These are phyloP conservation scores for Volvariella volvacea DNA, from an alignment of 1,284 basidiomycete genomes.

Conservation along the genomic window DNA sequence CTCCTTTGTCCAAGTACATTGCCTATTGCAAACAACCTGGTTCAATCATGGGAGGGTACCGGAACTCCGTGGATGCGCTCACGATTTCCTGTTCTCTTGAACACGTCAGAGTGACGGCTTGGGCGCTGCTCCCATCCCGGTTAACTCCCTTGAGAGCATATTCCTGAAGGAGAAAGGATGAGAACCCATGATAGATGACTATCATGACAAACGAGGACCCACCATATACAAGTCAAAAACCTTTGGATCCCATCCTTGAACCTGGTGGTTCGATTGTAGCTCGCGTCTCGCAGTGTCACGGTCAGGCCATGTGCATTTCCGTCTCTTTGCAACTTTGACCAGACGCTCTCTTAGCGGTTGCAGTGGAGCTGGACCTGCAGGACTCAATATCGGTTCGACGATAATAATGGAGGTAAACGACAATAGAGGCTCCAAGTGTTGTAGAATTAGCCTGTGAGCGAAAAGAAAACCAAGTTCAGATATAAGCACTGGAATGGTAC, in stretches of 20 bases:
- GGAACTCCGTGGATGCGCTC: constrained; percentile 10
- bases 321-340: constrained; percentile 35
- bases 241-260: constrained; percentile 39
- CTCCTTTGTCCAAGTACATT: constrained; percentile 6
- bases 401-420: constrained; percentile 42
- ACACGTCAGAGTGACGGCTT: constrained; percentile 43
- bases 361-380: constrained; percentile 35
- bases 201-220: constrained; percentile 14
- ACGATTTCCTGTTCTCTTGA: constrained; percentile 52
- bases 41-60: neutral
- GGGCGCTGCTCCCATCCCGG: constrained; percentile 20
- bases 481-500: neutral
- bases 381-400: constrained; percentile 50
- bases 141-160: constrained; percentile 34
- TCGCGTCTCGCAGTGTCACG: constrained; percentile 29
- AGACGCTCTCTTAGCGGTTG: constrained; percentile 30
- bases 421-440: constrained; percentile 33
- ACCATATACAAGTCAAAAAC: constrained; percentile 45
- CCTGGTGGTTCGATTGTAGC: constrained; percentile 22
- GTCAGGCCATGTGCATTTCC: constrained; percentile 42
- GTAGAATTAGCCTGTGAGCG: constrained; percentile 41
- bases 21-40: neutral
- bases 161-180: constrained; percentile 22
- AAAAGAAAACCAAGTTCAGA: neutral
- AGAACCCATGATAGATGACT: neutral